Evolutionary conservation across 768 basidiomycete genomes (phyloP).

Genomic region (Tulasnella sp.): DNA sequence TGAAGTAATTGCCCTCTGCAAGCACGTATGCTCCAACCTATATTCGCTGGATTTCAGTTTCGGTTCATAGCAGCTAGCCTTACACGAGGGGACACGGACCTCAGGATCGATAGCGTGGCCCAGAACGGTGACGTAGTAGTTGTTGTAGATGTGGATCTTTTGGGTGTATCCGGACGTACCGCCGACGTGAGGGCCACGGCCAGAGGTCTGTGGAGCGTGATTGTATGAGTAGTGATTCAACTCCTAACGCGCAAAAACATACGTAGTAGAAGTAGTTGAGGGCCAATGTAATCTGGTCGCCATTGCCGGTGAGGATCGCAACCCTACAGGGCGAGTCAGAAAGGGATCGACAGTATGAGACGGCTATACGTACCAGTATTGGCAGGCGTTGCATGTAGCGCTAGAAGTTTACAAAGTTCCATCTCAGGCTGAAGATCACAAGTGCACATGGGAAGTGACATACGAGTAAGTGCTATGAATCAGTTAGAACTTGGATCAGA

Average conservation of each 20-base stretch:
- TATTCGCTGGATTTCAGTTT: background rate
- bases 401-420: background rate
- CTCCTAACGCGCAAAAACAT: background rate
- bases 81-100: background rate
- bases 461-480: conserved; percentile 2
- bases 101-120: conserved; percentile 4
- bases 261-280: background rate
- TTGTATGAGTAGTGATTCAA: background rate
- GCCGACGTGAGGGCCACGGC: conserved; percentile 10
- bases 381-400: background rate
- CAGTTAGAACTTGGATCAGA: too few species aligned
- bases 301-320: background rate
- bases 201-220: conserved; percentile 4
- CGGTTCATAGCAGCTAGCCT: background rate
- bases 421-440: background rate
- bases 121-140: conserved; percentile 7
- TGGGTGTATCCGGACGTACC: conserved; percentile 13
- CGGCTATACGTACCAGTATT: conserved; percentile 2
- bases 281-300: conserved; percentile 6
- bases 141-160: conserved; percentile 7
- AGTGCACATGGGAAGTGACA: background rate
- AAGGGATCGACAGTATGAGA: too few species aligned
- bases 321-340: background rate
- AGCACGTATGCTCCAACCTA: conserved; percentile 1
- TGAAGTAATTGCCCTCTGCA: conserved; percentile 14